phyloP scores from a whole-genome alignment of 2,329 filamentous ascomycete species.

The Verticillium nonalfalfae region DNA sequence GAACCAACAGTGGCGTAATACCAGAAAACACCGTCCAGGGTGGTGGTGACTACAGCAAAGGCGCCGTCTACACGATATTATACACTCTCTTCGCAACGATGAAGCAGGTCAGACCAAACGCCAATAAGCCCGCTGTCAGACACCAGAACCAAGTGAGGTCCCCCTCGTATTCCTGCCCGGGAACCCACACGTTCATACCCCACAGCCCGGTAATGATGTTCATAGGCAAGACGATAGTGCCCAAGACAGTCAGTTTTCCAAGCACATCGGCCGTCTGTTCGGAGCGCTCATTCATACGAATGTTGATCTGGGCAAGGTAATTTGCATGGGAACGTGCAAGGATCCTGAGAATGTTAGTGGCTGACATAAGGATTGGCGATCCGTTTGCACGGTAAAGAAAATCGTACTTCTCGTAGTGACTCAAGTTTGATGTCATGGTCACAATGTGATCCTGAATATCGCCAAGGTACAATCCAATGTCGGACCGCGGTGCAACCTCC shows the following conservation, averaged over 20 bases:
- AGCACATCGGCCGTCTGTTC: slow-evolving; percentile 94
- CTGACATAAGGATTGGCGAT: slow-evolving; percentile 3
- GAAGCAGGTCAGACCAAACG: slow-evolving; percentile 77
- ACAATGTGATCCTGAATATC: slow-evolving; percentile 99
- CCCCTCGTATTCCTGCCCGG: slow-evolving; percentile 76
- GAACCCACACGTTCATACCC: slow-evolving; percentile 98
- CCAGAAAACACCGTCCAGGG: not conserved
- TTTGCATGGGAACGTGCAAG: slow-evolving; percentile 88
- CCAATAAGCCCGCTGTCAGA: slow-evolving; percentile 66
- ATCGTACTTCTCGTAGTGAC: slow-evolving; percentile 89
- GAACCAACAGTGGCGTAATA: not conserved
- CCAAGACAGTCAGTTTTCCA: slow-evolving; percentile 88
- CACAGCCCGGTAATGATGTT: slow-evolving; percentile 98
- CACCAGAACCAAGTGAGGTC: slow-evolving; percentile 71
- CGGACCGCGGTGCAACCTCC: slow-evolving; percentile 89
- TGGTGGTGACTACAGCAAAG: not conserved
- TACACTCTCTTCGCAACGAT: slow-evolving; percentile 79
- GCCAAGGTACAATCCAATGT: slow-evolving; percentile 95
- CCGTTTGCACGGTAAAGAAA: not conserved
- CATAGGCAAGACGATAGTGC: slow-evolving; percentile 96
- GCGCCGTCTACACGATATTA: slow-evolving; percentile 55
- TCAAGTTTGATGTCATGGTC: slow-evolving; percentile 95
- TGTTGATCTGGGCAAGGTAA: slow-evolving; percentile 99
- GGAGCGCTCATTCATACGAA: slow-evolving; percentile 95
- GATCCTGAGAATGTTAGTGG: slow-evolving; percentile 49